These are phyloP conservation scores for Acorus calamus DNA, from an alignment of 106 monocot species.

Conservation along the genomic window DNA sequence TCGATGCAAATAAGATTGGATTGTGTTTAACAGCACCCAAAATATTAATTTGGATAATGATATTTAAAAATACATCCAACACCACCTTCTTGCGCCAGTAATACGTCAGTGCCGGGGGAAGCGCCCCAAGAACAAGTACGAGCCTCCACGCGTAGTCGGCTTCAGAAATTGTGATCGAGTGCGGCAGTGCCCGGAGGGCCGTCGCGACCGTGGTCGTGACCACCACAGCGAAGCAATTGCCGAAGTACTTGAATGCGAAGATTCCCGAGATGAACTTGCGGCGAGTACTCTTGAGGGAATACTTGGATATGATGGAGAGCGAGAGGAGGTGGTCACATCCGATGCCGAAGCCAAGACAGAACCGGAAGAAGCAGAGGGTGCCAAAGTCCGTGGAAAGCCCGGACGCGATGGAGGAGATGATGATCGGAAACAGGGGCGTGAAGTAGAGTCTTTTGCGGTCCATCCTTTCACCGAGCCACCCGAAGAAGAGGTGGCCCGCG, in stretches of 20 bases:
- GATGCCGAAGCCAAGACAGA: constrained; percentile 69
- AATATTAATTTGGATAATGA: too few species aligned
- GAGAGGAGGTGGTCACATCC: constrained; percentile 59
- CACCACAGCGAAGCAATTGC: constrained; percentile 33
- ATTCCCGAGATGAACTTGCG: constrained; percentile 58
- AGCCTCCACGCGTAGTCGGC: constrained; percentile 60
- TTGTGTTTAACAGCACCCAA: too few species aligned
- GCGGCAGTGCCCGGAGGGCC: constrained; percentile 8
- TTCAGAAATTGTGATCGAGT: constrained; percentile 17
- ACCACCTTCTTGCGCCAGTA: constrained; percentile 58
- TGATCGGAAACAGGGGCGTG: too few species aligned
- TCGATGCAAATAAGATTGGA: too few species aligned
- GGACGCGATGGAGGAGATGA: too few species aligned
- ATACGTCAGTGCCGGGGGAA: constrained; percentile 57
- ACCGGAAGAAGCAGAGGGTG: constrained; percentile 41
- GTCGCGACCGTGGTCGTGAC: constrained; percentile 20
- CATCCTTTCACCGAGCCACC: too few species aligned
- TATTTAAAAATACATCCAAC: too few species aligned
- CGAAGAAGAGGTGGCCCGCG: too few species aligned
- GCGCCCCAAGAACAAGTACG: constrained; percentile 68
- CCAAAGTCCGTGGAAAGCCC: too few species aligned
- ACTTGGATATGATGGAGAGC: constrained; percentile 68
- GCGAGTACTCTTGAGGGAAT: constrained; percentile 44
- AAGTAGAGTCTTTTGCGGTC: constrained; percentile 15
- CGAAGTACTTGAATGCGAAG: constrained; percentile 52